A percentile compares a stretch with the other conserved stretches of the same genome.
Conservation (phyloP, 805 yeast species). For the Ascoidea rubescens region DNA sequence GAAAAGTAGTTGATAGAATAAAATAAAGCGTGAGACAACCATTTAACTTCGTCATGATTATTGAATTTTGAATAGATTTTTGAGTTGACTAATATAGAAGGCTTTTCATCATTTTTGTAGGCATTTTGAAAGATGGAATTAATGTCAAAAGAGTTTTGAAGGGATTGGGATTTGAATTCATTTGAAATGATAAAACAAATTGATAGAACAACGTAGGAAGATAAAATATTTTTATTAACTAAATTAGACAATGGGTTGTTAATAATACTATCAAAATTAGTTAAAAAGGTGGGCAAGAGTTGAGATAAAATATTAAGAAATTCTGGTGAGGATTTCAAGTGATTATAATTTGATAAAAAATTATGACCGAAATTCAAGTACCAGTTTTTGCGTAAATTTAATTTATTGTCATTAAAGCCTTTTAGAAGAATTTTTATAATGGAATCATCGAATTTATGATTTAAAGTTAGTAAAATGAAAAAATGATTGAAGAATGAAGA, state of each 20-base stretch:
- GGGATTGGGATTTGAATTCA: background rate
- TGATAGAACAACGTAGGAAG: constrained; percentile 36
- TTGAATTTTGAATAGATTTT: constrained; percentile 37
- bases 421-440: constrained; percentile 22
- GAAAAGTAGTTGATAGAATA: background rate
- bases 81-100: constrained; percentile 33
- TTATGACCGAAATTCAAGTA: constrained; percentile 30
- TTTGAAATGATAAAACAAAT: constrained; percentile 3
- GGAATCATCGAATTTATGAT: constrained; percentile 4
- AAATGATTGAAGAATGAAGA: constrained; percentile 34
- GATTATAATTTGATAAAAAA: constrained; percentile 11
- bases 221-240: constrained; percentile 20
- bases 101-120: constrained; percentile 15
- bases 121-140: background rate
- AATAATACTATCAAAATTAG: constrained; percentile 29
- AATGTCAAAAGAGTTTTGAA: constrained; percentile 10
- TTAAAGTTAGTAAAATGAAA: constrained; percentile 16
- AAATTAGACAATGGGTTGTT: constrained; percentile 36
- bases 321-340: background rate
- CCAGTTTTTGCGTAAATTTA: constrained; percentile 58
- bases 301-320: constrained; percentile 10
- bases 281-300: constrained; percentile 15
- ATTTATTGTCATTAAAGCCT: constrained; percentile 57
- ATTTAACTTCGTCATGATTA: constrained; percentile 29
- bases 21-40: constrained; percentile 37